Percentiles rank a stretch among this genome's conserved stretches.
Conservation (phyloP, 352 stramenopile genomes). For the Phytophthora kernoviae region DNA sequence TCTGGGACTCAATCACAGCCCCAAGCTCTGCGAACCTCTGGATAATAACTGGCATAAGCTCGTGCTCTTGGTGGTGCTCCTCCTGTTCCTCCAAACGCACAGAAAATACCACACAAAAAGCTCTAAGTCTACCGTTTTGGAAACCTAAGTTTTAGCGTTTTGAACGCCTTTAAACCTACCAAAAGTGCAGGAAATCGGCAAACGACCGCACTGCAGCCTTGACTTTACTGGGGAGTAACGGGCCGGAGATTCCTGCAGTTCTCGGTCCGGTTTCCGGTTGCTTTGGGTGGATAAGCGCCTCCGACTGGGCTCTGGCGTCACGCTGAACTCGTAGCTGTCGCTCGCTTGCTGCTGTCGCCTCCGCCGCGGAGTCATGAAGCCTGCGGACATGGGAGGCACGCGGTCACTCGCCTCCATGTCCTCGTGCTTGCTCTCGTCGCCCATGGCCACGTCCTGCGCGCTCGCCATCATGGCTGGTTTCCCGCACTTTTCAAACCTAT, state of each 20-base stretch:
- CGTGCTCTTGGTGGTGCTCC: conserved; percentile 71
- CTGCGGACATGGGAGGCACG: conserved; percentile 4
- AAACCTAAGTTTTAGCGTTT: not conserved
- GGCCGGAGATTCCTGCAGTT: conserved; percentile 55
- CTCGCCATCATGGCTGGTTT: conserved; percentile 23
- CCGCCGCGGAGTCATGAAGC: conserved; percentile 36
- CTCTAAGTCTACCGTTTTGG: conserved; percentile 33
- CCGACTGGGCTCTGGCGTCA: conserved; percentile 53
- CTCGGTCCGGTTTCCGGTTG: conserved; percentile 26
- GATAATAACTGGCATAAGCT: conserved; percentile 82
- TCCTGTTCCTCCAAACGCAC: conserved; percentile 73
- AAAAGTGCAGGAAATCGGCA: conserved; percentile 84
- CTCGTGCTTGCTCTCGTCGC: conserved; percentile 26
- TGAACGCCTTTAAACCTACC: conserved; percentile 36
- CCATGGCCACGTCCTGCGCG: conserved; percentile 39
- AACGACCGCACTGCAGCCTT: conserved; percentile 84
- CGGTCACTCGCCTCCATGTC: conserved; percentile 19
- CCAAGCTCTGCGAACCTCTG: conserved; percentile 77
- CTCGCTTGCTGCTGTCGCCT: conserved; percentile 30
- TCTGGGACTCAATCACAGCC: conserved; percentile 85
- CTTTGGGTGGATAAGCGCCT: conserved; percentile 35
- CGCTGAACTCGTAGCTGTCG: conserved; percentile 58
- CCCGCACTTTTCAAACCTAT: conserved; percentile 23
- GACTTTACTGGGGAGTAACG: conserved; percentile 76
- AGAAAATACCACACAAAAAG: conserved; percentile 28